phyloP scores from a whole-genome alignment of 2,329 filamentous ascomycete genomes.

The Fusarium lyarnte region DNA sequence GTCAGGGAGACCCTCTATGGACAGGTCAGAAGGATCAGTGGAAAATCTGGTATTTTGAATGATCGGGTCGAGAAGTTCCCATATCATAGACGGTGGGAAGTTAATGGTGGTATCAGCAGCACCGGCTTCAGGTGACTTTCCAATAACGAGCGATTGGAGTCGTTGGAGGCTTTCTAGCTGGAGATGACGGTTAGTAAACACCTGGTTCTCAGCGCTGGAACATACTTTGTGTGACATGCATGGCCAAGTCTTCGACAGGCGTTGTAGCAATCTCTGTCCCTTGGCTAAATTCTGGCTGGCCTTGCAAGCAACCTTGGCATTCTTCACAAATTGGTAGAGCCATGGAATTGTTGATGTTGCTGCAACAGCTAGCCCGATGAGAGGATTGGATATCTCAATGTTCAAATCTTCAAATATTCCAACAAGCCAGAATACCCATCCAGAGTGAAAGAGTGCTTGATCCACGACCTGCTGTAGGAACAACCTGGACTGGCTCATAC shows the following conservation, averaged over 20 bases:
- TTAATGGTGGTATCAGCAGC: neutral
- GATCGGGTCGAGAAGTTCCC: slow-evolving; percentile 9
- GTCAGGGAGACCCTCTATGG: neutral
- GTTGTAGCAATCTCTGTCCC: neutral
- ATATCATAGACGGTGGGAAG: slow-evolving; percentile 14
- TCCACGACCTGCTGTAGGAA: slow-evolving; percentile 16
- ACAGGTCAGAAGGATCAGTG: fast-evolving
- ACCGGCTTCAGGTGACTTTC: neutral
- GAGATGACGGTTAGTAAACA: fast-evolving
- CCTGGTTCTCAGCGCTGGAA: fast-evolving
- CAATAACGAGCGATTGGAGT: neutral
- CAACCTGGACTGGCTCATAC: neutral
- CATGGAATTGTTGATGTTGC: slow-evolving; percentile 12
- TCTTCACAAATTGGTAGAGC: slow-evolving; percentile 8
- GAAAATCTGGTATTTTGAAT: neutral
- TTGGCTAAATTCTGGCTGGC: neutral
- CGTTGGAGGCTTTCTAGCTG: neutral
- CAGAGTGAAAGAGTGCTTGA: slow-evolving; percentile 5
- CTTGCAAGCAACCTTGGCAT: neutral
- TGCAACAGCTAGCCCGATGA: slow-evolving; percentile 1
- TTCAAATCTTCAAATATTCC: slow-evolving; percentile 11
- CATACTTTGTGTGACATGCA: slow-evolving; percentile 3
- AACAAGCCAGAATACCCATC: slow-evolving; percentile 17
- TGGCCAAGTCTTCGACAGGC: neutral
- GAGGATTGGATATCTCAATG: neutral